phyloP scores from a whole-genome alignment of 2,329 filamentous ascomycete species.

The Phaeosphaeriaceae sp. region DNA sequence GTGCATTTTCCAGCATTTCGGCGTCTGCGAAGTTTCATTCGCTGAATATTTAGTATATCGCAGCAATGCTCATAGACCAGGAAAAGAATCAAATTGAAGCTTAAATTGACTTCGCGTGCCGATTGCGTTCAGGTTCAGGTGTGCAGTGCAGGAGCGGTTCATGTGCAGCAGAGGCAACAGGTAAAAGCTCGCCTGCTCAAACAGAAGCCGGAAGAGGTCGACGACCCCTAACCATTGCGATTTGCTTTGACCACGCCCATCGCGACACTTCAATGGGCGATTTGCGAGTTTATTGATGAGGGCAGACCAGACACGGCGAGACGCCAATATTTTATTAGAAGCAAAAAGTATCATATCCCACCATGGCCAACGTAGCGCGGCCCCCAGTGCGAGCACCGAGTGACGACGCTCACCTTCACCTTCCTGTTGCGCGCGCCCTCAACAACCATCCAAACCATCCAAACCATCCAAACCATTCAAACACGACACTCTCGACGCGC shows the following conservation, averaged over 20 bases:
- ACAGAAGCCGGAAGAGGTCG: conserved; percentile 29
- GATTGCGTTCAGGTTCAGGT: conserved; percentile 12
- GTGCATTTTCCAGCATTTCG: too few species aligned
- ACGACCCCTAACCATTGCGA: conserved; percentile 37
- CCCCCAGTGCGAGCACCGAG: conserved; percentile 39
- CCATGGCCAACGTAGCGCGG: conserved; percentile 36
- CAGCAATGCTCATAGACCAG: conserved; percentile 3
- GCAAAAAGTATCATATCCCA: conserved; percentile 25
- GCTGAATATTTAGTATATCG: too few species aligned
- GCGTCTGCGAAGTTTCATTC: too few species aligned
- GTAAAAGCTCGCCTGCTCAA: conserved; percentile 11
- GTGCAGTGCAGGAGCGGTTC: conserved; percentile 5
- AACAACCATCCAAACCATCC: conserved; percentile 22
- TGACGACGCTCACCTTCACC: conserved; percentile 36
- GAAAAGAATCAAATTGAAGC: conserved; percentile 17
- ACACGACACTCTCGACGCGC: too few species aligned
- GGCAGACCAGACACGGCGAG: too few species aligned
- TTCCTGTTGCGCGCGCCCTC: conserved; percentile 21
- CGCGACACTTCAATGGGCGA: conserved; percentile 41
- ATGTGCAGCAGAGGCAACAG: conserved; percentile 16
- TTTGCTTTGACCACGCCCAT: conserved; percentile 32
- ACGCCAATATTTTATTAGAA: conserved; percentile 25
- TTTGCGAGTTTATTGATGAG: too few species aligned
- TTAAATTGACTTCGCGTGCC: conserved; percentile 19
- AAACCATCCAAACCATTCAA: conserved; percentile 19